Base-by-base conservation (phyloP, 2,329 filamentous ascomycete species). In the Colletotrichum navitas region DNA sequence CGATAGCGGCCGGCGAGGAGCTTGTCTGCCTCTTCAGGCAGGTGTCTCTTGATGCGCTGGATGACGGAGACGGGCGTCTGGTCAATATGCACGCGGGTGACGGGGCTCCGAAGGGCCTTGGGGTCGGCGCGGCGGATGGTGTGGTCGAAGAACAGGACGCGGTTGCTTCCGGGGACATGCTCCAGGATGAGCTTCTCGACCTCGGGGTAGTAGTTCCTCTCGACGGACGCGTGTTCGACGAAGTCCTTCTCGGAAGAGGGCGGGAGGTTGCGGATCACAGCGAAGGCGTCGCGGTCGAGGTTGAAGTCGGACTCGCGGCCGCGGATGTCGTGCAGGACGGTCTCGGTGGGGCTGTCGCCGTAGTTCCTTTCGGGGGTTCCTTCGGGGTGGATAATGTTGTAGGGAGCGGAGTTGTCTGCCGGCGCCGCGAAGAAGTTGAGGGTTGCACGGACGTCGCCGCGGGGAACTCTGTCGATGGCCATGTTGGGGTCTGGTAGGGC, bases 81-180 rank as follows among this genome's bases (percentile, higher is more conserved):
- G 80, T 97, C 94, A 73, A 97, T 92, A 81, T 97, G 94, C 0
- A 93, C 93, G 51, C 88, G 81, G 16, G 85, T 88, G 0, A 97
- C 94, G 2, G 94, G 94, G 1, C 83, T 85, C 59, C 94, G 89
- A n/a, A 81, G 80, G 0, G 92, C 88, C 64, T 84, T 81, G 0
- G 90, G 87, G 2, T 81, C 79, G 14, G 89, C 85, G 52, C 92
- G 89, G n/a, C 94, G 92, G 79, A 97, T 89, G 10, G 94, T 97
- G 83, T 97, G 93, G 84, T 97, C 94, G 82, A 97, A 97, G 78
- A 97, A 83, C 75, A 93, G 84, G 39, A 97, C 85, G 5, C 87
- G 86, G 68, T 88, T 86, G 34, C 89, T 87, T 64, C 92, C 93
- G 0, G 91, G 90, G 21, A 97, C 85, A 68, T 89, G 81, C 18